Evolutionary conservation across 768 basidiomycete species (phyloP), one percentile per base, ranked within the genome.

Genomic region (Boletus subparvulus): DNA sequence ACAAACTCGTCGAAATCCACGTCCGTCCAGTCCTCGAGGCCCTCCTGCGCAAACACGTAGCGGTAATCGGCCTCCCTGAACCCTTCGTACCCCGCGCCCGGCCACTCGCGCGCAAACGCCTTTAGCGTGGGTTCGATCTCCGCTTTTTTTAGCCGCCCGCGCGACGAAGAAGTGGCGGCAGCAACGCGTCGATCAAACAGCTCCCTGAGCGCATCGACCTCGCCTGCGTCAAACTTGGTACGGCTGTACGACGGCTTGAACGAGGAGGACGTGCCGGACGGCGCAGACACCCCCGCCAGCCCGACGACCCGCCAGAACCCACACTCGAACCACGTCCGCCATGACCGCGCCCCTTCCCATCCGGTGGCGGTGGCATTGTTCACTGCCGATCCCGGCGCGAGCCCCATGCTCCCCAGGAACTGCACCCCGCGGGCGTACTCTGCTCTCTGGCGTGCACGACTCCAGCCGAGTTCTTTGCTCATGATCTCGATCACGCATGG

Each of bases 401-500:
- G 78, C 0, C 95, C 95, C 96, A 98, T 98, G 62, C 83, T 88
- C 55, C 77, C 78, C 40, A 97, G 79, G 75, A 92, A 96, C 42
- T 68, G 71, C 19, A 88, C 77, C 0, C 86, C 84, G 4, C 73
- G 68, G 33, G 75, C 72, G 53, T 88, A 75, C 72, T 98, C 90
- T 53, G 74, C 65, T 50, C 75, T 71, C 62, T 85, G 82, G 63
- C 86, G 81, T 16, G 76, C 62, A 28, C 73, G 70, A 57, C 80
- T 79, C 96, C 96, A 99, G 13, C 79, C 77, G 7, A 95, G 80
- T 68, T 98, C 94, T 16, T 81, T 81, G 6, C 83, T 83, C 94
- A 98, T 96, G 71, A 97, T 89, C 55, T 92, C 91, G 58, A 96
- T 86, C 47, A 99, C 87, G 32, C 82, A 81, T 3, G 95, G 94